phyloP scores from a whole-genome alignment of 2,329 filamentous ascomycete genomes.

The Epicoccum nigrum region DNA sequence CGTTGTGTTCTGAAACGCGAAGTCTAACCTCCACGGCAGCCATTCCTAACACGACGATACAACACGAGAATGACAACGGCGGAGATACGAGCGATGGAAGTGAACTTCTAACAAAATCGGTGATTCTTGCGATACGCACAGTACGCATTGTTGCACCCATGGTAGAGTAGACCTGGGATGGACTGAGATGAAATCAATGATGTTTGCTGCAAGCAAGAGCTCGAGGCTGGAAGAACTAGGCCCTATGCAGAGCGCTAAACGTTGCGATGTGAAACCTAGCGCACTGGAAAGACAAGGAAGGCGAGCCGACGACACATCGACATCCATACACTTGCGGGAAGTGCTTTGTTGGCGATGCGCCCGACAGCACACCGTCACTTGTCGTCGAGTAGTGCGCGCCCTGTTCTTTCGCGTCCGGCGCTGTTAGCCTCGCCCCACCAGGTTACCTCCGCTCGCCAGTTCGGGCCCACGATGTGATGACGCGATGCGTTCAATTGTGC shows the following conservation, averaged over 20 bases:
- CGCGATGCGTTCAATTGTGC: slow-evolving; percentile 24
- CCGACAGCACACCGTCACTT: slow-evolving; percentile 37
- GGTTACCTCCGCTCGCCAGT: slow-evolving; percentile 17
- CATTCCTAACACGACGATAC: too few relatives aligned
- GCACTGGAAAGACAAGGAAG: neutral
- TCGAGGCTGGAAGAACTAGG: neutral
- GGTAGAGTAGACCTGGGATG: neutral
- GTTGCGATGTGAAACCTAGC: slow-evolving; percentile 12
- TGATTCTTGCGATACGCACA: neutral
- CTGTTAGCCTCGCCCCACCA: slow-evolving; percentile 20
- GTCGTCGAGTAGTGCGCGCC: slow-evolving; percentile 37
- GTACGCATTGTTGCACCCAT: neutral
- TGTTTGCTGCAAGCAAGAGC: neutral
- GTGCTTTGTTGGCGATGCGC: slow-evolving; percentile 35
- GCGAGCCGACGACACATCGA: slow-evolving; percentile 21
- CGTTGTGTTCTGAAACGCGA: slow-evolving; percentile 30
- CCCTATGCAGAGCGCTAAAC: slow-evolving; percentile 7
- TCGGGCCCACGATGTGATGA: slow-evolving; percentile 15
- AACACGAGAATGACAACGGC: neutral
- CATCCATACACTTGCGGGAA: slow-evolving; percentile 25
- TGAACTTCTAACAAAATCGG: neutral
- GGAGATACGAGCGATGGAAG: neutral
- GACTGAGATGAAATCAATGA: neutral
- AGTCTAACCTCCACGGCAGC: neutral
- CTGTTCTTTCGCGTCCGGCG: slow-evolving; percentile 25